Base-by-base conservation (phyloP, 768 basidiomycete genomes). In the Boletus barrowsii region DNA sequence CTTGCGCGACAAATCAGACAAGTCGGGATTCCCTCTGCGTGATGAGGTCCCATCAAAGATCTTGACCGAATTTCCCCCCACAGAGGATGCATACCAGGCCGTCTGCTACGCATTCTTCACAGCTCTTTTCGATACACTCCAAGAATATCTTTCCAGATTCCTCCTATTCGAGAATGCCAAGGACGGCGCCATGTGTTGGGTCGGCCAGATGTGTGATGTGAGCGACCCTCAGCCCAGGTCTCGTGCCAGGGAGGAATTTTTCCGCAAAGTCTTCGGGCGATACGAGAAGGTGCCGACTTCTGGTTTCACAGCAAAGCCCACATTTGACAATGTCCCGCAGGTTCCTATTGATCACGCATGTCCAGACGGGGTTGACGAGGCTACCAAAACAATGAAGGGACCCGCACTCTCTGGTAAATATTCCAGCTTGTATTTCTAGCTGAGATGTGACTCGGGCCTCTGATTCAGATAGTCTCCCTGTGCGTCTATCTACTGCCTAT, bases 31-130 rank as follows among this genome's bases (percentile, higher is more conserved):
- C 36, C 64, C 65, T 17, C 1, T 3, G 5, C 65, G 52, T 0
- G 65, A 66, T 51, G 4, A 6, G 2, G 41, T 59, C 24, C 59
- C 62, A 29, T 43, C 62, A 3, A 9, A 37, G 8, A 54, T 65
- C 15, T 46, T 65, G 22, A 59, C 58, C 5, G 17, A 51, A 10
- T 52, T 48, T 6, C 37, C 48, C 3, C 1, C 11, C 3, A 32
- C 45, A 6, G 22, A 6, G 9, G 11, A 11, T 5, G 46, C 15
- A 0, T 66, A 63, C 22, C 36, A 22, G 11, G 29, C 18, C 0
- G 8, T 43, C 9, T 65, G 58, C 41, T 60, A 44, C 7, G 44
- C 51, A 0, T 54, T 65, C 43, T 51, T 65, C 44, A 50, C 40
- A 1, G 60, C 63, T 10, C 42, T 64, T 20, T 65, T 65, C 5